phyloP scores from a whole-genome alignment of 2,329 filamentous ascomycete species.

The Penicillium sp. region DNA sequence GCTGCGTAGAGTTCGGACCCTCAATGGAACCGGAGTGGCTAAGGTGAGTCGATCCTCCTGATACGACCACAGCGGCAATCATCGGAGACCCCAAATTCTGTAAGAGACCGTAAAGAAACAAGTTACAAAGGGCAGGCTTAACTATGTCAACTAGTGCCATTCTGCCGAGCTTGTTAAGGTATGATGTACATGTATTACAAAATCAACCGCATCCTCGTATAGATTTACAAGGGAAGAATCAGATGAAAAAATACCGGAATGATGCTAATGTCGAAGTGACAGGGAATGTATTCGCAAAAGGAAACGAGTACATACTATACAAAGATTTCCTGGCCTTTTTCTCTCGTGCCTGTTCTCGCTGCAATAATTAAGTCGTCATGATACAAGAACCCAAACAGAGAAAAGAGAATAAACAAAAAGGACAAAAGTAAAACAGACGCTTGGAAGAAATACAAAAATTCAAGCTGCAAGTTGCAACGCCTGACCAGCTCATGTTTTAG shows the following conservation, averaged over 20 bases:
- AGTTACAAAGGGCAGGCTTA: neutral
- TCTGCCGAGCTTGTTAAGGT: no score
- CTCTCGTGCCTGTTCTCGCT: slow-evolving; percentile 12
- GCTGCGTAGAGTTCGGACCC: neutral
- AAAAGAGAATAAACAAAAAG: slow-evolving; percentile 11
- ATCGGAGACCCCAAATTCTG: no score
- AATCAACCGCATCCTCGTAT: slow-evolving; percentile 16
- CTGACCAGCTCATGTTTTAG: slow-evolving; percentile 45
- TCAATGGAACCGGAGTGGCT: neutral
- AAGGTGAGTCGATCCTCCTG: neutral
- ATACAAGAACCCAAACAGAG: slow-evolving; percentile 18
- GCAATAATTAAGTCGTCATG: slow-evolving; percentile 24
- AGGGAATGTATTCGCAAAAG: slow-evolving; percentile 7
- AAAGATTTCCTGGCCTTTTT: slow-evolving; percentile 6
- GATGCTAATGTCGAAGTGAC: neutral
- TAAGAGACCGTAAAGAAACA: neutral
- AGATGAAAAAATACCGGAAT: neutral
- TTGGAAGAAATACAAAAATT: slow-evolving; percentile 12
- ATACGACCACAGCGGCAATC: slow-evolving; percentile 2
- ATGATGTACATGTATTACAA: slow-evolving; percentile 9
- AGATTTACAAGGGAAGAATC: neutral
- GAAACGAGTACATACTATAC: slow-evolving; percentile 8
- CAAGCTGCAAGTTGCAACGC: slow-evolving; percentile 24
- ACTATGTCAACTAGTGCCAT: slow-evolving; percentile 1
- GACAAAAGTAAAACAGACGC: slow-evolving; percentile 17